These are phyloP conservation scores for Tetrapisispora arboricola DNA, from an alignment of 805 yeast species.

Conservation along the genomic window DNA sequence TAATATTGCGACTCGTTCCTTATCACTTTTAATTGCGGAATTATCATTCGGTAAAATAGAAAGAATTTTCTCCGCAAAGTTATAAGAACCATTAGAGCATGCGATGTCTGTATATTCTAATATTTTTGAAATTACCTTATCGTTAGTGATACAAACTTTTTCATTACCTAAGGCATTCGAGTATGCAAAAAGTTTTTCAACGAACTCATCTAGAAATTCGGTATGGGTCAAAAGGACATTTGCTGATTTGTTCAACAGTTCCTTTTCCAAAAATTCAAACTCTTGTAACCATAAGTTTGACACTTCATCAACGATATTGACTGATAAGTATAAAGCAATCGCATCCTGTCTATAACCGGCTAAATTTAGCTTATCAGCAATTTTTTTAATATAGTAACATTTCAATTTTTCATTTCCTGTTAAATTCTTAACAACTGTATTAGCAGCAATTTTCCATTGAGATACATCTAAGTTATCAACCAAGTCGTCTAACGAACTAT, in stretches of 20 bases:
- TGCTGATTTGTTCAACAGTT: slow-evolving; percentile 27
- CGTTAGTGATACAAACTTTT: slow-evolving; percentile 15
- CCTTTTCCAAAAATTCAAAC: slow-evolving; percentile 38
- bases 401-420: slow-evolving; percentile 38
- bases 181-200: slow-evolving; percentile 70
- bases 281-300: slow-evolving; percentile 79
- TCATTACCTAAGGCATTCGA: slow-evolving; percentile 17
- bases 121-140: slow-evolving; percentile 38
- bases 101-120: slow-evolving; percentile 74
- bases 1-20: slow-evolving; percentile 68
- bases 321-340: slow-evolving; percentile 68
- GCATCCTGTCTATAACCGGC: slow-evolving; percentile 61
- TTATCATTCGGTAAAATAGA: slow-evolving; percentile 61
- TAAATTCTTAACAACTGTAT: slow-evolving; percentile 49
- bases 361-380: slow-evolving; percentile 67
- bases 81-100: slow-evolving; percentile 74
- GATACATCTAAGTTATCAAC: slow-evolving; percentile 66
- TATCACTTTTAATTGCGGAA: slow-evolving; percentile 61
- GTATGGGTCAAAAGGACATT: slow-evolving; percentile 78
- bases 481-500: slow-evolving; percentile 50
- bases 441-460: slow-evolving; percentile 76
- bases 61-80: slow-evolving; percentile 63
- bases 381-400: slow-evolving; percentile 43
- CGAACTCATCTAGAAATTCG: slow-evolving; percentile 67
- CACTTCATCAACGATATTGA: slow-evolving; percentile 68